phyloP scores from a whole-genome alignment of 2,329 filamentous ascomycete genomes.

The Cordyceps fumosorosea region DNA sequence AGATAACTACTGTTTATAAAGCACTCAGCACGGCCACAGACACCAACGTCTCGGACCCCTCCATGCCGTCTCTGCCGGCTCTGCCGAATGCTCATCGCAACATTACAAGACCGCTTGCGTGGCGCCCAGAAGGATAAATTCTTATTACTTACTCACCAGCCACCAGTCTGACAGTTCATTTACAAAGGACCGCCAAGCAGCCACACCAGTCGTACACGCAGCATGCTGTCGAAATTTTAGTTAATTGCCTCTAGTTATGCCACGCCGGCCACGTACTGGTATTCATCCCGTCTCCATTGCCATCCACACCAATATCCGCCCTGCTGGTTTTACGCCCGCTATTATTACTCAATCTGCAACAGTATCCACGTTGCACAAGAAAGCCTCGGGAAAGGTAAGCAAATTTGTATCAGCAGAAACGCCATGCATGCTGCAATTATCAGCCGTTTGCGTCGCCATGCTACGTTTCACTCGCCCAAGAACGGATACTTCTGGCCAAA shows the following conservation, averaged over 20 bases:
- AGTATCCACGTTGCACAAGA: neutral
- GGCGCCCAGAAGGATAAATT: neutral
- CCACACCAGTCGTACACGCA: neutral
- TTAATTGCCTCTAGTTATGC: neutral
- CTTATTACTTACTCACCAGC: neutral
- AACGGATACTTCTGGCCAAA: neutral
- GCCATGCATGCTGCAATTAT: neutral
- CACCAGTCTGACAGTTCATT: neutral
- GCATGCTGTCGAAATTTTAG: neutral
- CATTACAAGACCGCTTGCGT: neutral
- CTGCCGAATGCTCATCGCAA: neutral
- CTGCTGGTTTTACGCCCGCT: neutral
- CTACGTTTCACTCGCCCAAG: neutral
- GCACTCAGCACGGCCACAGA: neutral
- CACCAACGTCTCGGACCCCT: slow-evolving; percentile 27
- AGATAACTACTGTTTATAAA: neutral
- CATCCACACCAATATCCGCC: neutral
- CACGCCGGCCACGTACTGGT: neutral
- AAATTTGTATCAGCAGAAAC: neutral
- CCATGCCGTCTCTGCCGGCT: neutral
- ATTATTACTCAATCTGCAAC: slow-evolving; percentile 1
- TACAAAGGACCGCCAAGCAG: slow-evolving; percentile 1
- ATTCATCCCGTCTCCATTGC: neutral
- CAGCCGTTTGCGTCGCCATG: neutral
- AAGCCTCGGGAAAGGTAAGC: neutral